Conservation (phyloP, 2,329 filamentous ascomycete genomes). For the Zarea fungicola region DNA sequence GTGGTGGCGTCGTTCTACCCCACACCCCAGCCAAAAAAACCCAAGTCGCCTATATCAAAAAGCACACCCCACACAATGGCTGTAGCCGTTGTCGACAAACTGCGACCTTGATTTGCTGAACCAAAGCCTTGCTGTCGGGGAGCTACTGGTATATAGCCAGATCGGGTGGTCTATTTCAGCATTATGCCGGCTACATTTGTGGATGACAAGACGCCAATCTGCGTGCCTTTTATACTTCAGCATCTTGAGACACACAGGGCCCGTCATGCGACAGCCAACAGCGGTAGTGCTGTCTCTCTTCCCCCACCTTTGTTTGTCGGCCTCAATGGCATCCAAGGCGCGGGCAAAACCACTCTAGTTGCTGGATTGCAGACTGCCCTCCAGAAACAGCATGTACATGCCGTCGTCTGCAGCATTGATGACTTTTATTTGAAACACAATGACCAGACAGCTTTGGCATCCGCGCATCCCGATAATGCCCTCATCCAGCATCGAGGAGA, state of each 20-base stretch:
- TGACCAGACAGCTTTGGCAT: conserved; percentile 61
- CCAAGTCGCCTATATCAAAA: conserved; percentile 12
- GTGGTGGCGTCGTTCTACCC: not conserved
- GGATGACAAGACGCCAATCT: conserved; percentile 74
- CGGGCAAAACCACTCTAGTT: conserved; percentile 87
- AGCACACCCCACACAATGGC: conserved; percentile 3
- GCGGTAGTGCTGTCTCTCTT: conserved; percentile 3
- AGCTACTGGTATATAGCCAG: not conserved
- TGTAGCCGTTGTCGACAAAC: no score
- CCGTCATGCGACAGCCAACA: not conserved
- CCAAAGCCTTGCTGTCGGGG: no score
- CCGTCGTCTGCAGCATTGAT: conserved; percentile 75
- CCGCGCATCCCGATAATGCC: conserved; percentile 62
- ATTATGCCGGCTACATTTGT: conserved; percentile 37
- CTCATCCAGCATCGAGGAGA: conserved; percentile 79
- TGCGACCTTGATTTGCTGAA: no score
- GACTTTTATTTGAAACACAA: conserved; percentile 79
- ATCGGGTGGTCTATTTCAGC: not conserved
- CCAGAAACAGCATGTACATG: conserved; percentile 51
- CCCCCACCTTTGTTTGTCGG: conserved; percentile 63
- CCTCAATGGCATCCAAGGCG: conserved; percentile 86
- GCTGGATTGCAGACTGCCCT: conserved; percentile 59
- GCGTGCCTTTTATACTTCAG: conserved; percentile 69
- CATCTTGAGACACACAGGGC: conserved; percentile 48
- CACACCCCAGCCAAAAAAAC: not conserved